Evolutionary conservation across 2,329 filamentous ascomycete species (phyloP), one percentile per base, ranked within the genome.

Genomic region (Ustulina deusta): DNA sequence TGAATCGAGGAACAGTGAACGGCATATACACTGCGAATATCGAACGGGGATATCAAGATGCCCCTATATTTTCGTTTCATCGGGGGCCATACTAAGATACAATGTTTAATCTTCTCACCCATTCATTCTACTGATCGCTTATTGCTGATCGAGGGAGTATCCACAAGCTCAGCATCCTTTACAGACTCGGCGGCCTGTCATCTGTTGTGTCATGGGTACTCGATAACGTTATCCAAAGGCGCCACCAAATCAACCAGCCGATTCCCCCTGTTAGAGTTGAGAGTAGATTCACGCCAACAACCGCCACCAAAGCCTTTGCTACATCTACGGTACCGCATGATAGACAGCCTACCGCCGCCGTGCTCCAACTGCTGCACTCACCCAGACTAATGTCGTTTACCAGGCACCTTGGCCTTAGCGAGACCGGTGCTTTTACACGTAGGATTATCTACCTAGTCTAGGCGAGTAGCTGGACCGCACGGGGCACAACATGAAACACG

Each of bases 401-500:
- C 7, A 46, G n/a, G n/a, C n/a, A n/a, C n/a, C n/a, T n/a, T n/a
- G n/a, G 9, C 2, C 11, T 22, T 46, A 25, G 42, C 20, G 38
- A n/a, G 38, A 42, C 15, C 4, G 42, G n/a, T 17, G 20, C 22
- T 20, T 32, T 32, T 32, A n/a, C n/a, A n/a, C n/a, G n/a, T n/a
- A 7, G 29, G 29, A 32, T 32, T 32, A 32, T 40, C 11, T 32
- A 51, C 27, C 22, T n/a, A 36, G 25, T 29, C 13, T 29, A 25
- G 6, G 13, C 11, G 27, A 27, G 34, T 34, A 34, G 56, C 42
- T 52, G 63, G 13, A 20, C 10, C 22, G 22, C n/a, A 49, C 48
- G 63, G 62, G 56, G 56, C 15, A 20, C 46, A 29, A 42, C 25
- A 49, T 65, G 63, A 61, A 61, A 61, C 63, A 61, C 56, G 56